Evolutionary conservation across 805 yeast genomes (phyloP).

Genomic region (Komagataella pastoris): DNA sequence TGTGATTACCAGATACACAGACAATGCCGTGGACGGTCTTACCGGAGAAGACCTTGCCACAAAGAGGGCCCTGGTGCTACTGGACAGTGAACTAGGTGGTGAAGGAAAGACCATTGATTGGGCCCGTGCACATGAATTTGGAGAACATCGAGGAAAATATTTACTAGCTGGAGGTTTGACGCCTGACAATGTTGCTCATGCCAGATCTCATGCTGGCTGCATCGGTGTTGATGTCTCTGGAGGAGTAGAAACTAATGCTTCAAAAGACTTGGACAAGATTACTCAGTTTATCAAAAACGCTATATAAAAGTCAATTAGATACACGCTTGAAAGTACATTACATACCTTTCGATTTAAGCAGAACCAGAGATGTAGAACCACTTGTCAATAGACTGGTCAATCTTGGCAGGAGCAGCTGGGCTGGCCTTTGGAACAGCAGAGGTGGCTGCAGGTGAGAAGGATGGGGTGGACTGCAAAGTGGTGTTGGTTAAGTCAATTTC

Average conservation of each 20-base stretch:
- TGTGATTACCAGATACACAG: constrained; percentile 57
- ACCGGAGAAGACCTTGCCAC: constrained; percentile 13
- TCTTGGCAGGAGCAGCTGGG: constrained; percentile 77
- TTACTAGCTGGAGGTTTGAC: constrained; percentile 85
- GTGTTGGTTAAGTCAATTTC: constrained; percentile 71
- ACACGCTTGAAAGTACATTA: not conserved
- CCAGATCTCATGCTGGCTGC: constrained; percentile 41
- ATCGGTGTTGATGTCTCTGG: constrained; percentile 91
- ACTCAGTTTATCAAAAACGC: constrained; percentile 42
- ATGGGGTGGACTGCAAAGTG: constrained; percentile 44
- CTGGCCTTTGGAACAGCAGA: constrained; percentile 55
- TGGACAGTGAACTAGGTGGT: constrained; percentile 89
- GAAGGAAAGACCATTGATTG: constrained; percentile 78
- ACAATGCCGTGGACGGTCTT: constrained; percentile 23
- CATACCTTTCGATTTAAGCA: constrained; percentile 14
- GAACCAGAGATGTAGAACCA: constrained; percentile 96
- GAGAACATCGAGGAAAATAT: constrained; percentile 22
- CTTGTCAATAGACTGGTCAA: constrained; percentile 92
- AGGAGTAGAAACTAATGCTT: constrained; percentile 78
- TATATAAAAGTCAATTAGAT: constrained; percentile 7
- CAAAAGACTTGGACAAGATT: constrained; percentile 58
- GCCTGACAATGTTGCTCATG: constrained; percentile 55
- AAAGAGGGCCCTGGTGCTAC: constrained; percentile 41
- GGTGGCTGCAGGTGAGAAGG: constrained; percentile 33
- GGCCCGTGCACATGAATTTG: constrained; percentile 32